These are phyloP conservation scores for Gossypioides kirkii DNA, from an alignment of 345 rosid species.

Conservation along the genomic window DNA sequence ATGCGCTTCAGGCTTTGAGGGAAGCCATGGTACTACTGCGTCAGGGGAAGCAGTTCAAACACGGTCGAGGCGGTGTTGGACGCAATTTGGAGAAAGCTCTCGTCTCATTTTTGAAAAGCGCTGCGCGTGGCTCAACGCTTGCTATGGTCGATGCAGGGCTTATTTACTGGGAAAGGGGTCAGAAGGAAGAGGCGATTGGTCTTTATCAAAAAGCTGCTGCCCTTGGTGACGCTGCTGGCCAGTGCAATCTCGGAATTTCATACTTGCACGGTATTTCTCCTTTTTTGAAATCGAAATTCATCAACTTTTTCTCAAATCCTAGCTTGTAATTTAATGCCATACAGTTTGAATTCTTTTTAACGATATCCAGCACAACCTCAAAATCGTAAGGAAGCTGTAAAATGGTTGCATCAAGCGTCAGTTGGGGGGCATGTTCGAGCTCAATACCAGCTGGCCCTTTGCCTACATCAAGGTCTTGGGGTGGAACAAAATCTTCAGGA, in stretches of 20 bases:
- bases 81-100: conserved; percentile 69
- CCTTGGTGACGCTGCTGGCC: conserved; percentile 71
- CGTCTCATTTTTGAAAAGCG: conserved; percentile 72
- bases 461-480: conserved; percentile 65
- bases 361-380: conserved; percentile 55
- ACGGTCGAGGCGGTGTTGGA: conserved; percentile 69
- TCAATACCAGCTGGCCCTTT: conserved; percentile 82
- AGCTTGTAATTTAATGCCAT: neutral
- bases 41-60: conserved; percentile 85
- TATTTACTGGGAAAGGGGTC: conserved; percentile 73
- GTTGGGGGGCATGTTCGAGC: conserved; percentile 64
- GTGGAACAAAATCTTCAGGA: conserved; percentile 45
- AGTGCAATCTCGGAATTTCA: conserved; percentile 78
- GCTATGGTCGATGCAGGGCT: conserved; percentile 99
- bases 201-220: conserved; percentile 69
- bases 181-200: conserved; percentile 45
- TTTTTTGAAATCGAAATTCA: neutral
- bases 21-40: conserved; percentile 73
- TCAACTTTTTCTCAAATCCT: neutral
- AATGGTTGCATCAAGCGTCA: conserved; percentile 62
- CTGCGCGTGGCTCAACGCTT: conserved; percentile 74
- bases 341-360: neutral
- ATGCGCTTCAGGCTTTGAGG: conserved; percentile 72
- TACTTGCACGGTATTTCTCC: conserved; percentile 55
- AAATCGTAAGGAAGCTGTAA: conserved; percentile 49